Evolutionary conservation across 352 stramenopile genomes (phyloP), one percentile per base, ranked within the genome.

Genomic region (Globisporangium canariense): DNA sequence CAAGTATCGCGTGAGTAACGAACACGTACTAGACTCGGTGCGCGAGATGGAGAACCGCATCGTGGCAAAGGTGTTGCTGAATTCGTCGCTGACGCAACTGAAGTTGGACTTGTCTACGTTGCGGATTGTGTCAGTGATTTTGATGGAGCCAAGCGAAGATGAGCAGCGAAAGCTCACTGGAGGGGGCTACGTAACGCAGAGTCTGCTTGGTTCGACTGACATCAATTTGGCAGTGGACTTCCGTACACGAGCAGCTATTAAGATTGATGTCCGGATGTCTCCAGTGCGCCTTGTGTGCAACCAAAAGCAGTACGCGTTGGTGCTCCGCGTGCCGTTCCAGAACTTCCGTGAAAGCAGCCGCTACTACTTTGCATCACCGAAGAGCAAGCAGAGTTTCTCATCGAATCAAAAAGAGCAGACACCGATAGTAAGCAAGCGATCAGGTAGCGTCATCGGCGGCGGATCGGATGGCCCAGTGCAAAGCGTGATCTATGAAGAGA

Each of bases 41-140:
- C 53, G 75, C 10, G 74, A 77, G 2, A 87, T 94, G 75, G 75
- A 81, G 30, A 91, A 94, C 63, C 82, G 76, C 3, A 86, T 91
- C 20, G 80, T 94, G 47, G 83, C 79, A 7, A 94, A 95, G 57
- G 83, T 95, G 58, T 64, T 95, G n/a, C 66, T 93, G 32, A 95
- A 95, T 60, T 86, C 85, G 10, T 93, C 83, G 18, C 64, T 95
- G 38, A 87, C 78, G 54, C 79, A 92, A 57, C 53, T 94, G 6
- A 76, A 89, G 62, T 62, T 95, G 6, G 71, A 86, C 59, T 67
- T 91, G 54, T 76, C 79, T 25, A 73, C 83, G 11, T 64, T 94
- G 55, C 80, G 87, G 25, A 77, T 95, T 43, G 85, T 93, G 2
- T 91, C 87, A 13, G 75, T 86, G 9, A 89, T 95, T 65, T 69